These are phyloP conservation scores for Annulohypoxylon nitens DNA, from an alignment of 495 filamentous ascomycete species.

Conservation along the genomic window DNA sequence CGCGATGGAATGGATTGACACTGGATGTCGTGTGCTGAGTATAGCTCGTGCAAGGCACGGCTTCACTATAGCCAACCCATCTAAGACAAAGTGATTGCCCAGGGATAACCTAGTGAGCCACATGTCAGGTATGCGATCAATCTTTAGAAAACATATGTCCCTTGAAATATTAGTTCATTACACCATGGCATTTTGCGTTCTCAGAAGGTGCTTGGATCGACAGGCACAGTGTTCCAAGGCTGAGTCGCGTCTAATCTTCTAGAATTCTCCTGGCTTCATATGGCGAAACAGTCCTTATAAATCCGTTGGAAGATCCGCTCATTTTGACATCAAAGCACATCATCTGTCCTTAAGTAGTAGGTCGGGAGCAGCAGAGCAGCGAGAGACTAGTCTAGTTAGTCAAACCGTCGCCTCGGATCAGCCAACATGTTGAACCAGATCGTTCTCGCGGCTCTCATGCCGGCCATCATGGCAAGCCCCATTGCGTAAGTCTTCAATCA, in stretches of 20 bases:
- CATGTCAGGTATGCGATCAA: conserved; percentile 17
- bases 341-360: conserved; percentile 2
- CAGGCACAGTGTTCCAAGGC: conserved; percentile 20
- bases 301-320: conserved; percentile 17
- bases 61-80: neutral
- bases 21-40: conserved; percentile 6
- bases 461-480: conserved; percentile 41
- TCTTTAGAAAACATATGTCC: conserved; percentile 19
- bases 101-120: neutral
- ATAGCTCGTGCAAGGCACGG: neutral
- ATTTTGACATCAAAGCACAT: neutral
- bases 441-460: conserved; percentile 38
- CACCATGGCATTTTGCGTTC: conserved; percentile 28
- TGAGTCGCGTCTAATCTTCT: conserved; percentile 26
- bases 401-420: neutral
- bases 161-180: conserved; percentile 11
- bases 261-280: conserved; percentile 15
- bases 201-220: conserved; percentile 23
- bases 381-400: conserved; percentile 14
- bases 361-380: conserved; percentile 19
- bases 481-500: conserved; percentile 30
- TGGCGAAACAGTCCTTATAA: conserved; percentile 26
- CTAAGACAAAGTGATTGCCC: conserved; percentile 33
- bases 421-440: conserved; percentile 39
- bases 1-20: conserved; percentile 40